Evolutionary conservation across 805 yeast genomes (phyloP).

Genomic region (Metschnikowia dekortorum): DNA sequence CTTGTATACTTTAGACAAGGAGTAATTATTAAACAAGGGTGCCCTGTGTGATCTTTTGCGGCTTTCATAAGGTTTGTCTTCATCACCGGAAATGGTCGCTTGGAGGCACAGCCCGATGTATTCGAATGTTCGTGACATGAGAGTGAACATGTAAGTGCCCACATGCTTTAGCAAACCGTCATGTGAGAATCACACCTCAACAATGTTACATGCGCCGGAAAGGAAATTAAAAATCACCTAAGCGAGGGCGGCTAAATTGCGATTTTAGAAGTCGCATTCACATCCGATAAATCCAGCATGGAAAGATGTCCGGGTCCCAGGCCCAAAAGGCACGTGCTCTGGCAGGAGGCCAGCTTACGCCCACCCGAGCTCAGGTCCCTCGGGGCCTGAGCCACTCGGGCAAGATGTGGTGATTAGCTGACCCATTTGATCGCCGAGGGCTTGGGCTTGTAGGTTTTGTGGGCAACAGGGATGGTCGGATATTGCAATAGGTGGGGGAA

Average conservation of each 20-base stretch:
- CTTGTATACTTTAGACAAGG: neutral
- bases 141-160: neutral
- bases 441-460: no score
- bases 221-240: neutral
- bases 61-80: neutral
- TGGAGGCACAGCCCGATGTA: neutral
- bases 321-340: neutral
- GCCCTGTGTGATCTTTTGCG: no score
- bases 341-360: no score
- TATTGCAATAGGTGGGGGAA: neutral
- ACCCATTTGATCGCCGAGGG: no score
- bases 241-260: constrained; percentile 1
- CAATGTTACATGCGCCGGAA: neutral
- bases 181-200: neutral
- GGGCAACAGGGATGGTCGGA: no score
- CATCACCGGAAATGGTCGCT: neutral
- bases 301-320: neutral
- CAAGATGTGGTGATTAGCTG: no score
- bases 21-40: neutral
- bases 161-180: neutral
- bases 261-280: neutral
- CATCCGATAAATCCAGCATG: neutral
- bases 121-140: neutral
- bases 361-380: no score
- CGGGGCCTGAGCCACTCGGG: no score